A percentile compares a stretch with the other conserved stretches of the same genome.
Conservation (phyloP, 2,329 filamentous ascomycete genomes). For the Colletotrichum musae region DNA sequence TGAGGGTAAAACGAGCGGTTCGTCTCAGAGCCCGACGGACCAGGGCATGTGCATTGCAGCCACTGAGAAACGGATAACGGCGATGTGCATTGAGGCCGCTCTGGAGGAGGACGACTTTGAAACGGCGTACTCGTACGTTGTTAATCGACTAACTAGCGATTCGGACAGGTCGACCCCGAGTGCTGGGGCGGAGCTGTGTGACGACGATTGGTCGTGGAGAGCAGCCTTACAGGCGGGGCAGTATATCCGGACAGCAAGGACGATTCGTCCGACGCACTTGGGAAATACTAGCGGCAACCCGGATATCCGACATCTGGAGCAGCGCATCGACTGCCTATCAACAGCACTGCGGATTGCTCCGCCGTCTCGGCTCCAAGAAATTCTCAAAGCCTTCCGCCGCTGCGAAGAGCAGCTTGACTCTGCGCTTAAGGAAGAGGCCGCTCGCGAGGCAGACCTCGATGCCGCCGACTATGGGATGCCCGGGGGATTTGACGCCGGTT, state of each 20-base stretch:
- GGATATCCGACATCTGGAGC: slow-evolving; percentile 80
- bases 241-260: slow-evolving; percentile 71
- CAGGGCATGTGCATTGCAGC: slow-evolving; percentile 45
- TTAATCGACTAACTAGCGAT: slow-evolving; percentile 73
- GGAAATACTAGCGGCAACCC: slow-evolving; percentile 72
- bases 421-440: slow-evolving; percentile 76
- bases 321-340: slow-evolving; percentile 84
- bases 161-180: slow-evolving; percentile 42
- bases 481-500: slow-evolving; percentile 63
- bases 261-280: slow-evolving; percentile 70
- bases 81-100: slow-evolving; percentile 86
- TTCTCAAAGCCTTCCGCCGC: slow-evolving; percentile 80
- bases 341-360: slow-evolving; percentile 83
- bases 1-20: slow-evolving; percentile 47
- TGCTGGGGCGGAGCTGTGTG: slow-evolving; percentile 44
- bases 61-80: slow-evolving; percentile 77
- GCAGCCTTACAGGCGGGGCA: slow-evolving; percentile 85
- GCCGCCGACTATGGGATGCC: slow-evolving; percentile 71
- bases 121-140: slow-evolving; percentile 87
- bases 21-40: slow-evolving; percentile 44
- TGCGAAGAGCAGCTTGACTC: slow-evolving; percentile 84
- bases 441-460: slow-evolving; percentile 80
- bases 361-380: slow-evolving; percentile 77
- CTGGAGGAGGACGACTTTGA: slow-evolving; percentile 86
- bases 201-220: slow-evolving; percentile 82